Conservation (phyloP, 768 basidiomycete species). For the Neoboletus brunneissimus region DNA sequence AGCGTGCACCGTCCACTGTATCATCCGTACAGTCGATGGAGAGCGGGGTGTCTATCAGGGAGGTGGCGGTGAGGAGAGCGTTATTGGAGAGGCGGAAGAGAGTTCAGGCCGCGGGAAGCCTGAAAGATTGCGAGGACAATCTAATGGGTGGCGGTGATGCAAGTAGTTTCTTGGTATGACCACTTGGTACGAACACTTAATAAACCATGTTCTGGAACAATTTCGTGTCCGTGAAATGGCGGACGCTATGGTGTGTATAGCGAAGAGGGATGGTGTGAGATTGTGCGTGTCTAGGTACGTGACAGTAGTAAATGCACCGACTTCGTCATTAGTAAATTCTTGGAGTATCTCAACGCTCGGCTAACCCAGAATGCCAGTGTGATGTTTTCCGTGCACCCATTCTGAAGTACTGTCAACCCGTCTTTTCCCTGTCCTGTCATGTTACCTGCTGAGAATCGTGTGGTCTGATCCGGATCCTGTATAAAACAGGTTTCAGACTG, state of each 20-base stretch:
- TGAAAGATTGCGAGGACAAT: not conserved
- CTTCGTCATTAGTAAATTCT: too few relatives aligned
- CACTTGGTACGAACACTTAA: not conserved
- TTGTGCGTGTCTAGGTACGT: too few relatives aligned
- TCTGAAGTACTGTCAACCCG: too few relatives aligned
- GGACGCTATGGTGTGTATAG: not conserved
- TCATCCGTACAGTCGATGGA: constrained; percentile 27
- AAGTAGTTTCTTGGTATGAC: not conserved
- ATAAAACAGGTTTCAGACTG: too few relatives aligned
- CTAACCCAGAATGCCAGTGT: not conserved
- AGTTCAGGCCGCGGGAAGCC: constrained; percentile 9
- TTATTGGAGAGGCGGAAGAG: constrained; percentile 28
- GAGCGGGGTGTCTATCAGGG: constrained; percentile 21
- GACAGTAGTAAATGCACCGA: too few relatives aligned
- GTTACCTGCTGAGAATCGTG: too few relatives aligned
- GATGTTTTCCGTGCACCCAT: too few relatives aligned
- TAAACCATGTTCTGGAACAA: not conserved
- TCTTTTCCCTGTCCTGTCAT: too few relatives aligned
- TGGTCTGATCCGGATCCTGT: too few relatives aligned
- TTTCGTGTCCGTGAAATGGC: not conserved
- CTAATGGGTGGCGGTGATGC: not conserved
- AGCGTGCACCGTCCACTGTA: constrained; percentile 26
- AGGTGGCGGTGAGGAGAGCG: constrained; percentile 25
- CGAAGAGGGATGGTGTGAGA: not conserved
- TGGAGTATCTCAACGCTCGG: too few relatives aligned